These are phyloP conservation scores for Cercophora scortea DNA, from an alignment of 495 filamentous ascomycete genomes.

Conservation along the genomic window DNA sequence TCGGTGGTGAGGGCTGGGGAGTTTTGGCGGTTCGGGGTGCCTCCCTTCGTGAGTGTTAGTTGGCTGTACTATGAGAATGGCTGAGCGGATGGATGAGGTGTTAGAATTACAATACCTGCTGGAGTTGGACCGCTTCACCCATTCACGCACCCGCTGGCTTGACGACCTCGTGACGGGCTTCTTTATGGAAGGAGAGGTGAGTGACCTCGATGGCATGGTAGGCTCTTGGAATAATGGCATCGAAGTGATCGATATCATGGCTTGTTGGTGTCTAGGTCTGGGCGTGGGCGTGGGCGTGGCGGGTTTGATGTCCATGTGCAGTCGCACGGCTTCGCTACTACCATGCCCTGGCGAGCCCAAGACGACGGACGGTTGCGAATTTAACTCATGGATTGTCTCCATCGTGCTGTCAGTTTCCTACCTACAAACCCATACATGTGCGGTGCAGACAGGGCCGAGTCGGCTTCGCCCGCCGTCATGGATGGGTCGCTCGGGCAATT, in stretches of 20 bases:
- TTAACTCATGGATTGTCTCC: constrained; percentile 13
- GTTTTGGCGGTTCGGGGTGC: background rate
- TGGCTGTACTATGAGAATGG: background rate
- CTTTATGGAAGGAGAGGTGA: constrained; percentile 5
- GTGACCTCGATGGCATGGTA: background rate
- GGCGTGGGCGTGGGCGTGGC: background rate
- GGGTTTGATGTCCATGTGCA: background rate
- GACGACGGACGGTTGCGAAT: background rate
- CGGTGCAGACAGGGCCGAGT: too few relatives aligned
- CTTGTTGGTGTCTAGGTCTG: background rate
- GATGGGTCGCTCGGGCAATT: too few relatives aligned
- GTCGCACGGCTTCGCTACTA: background rate
- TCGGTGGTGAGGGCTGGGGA: background rate
- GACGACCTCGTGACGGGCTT: constrained; percentile 7
- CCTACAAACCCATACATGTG: too few relatives aligned
- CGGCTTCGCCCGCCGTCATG: too few relatives aligned
- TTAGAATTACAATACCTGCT: constrained; percentile 7
- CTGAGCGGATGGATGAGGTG: too few relatives aligned
- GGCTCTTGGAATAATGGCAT: background rate
- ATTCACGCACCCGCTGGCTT: constrained; percentile 17
- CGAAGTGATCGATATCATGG: background rate
- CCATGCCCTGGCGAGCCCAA: background rate
- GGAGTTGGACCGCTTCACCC: constrained; percentile 21
- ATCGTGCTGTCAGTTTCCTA: background rate
- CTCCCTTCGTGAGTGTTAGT: background rate